Evolutionary conservation across 208 protist genomes (phyloP).

Genomic region (Endotrypanum monterogeii): DNA sequence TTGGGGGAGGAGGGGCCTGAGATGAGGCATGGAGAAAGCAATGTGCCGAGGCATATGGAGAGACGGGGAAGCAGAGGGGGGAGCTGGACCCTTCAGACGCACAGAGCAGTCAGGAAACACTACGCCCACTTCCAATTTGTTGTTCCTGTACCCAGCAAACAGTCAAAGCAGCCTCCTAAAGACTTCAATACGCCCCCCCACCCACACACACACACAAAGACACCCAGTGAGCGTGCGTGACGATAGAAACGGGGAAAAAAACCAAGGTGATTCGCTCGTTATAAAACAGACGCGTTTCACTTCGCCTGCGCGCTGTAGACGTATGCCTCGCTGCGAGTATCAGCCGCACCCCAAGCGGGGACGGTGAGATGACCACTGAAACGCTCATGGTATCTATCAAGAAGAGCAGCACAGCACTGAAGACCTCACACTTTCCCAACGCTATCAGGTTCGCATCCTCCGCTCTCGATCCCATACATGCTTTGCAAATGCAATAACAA

Average conservation of each 20-base stretch:
- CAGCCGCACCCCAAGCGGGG: neutral
- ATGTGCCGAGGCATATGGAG: neutral
- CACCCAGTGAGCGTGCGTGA: neutral
- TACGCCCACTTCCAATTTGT: neutral
- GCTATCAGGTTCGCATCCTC: constrained; percentile 36
- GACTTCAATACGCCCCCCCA: too few relatives aligned
- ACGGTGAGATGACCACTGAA: neutral
- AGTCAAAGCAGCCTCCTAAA: neutral
- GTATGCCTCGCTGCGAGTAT: neutral
- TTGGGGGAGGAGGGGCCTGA: neutral
- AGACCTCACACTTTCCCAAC: neutral
- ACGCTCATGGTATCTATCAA: neutral
- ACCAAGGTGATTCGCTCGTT: neutral
- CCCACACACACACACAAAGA: neutral
- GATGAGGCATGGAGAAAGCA: neutral
- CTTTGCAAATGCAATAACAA: constrained; percentile 75
- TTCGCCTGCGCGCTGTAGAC: neutral
- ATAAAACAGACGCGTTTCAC: neutral
- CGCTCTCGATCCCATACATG: constrained; percentile 84
- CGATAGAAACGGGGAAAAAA: too few relatives aligned
- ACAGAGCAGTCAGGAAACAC: neutral
- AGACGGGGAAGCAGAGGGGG: too few relatives aligned
- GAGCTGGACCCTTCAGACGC: neutral
- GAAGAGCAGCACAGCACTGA: neutral
- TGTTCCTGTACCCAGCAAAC: neutral